Evolutionary conservation across 2,329 filamentous ascomycete genomes (phyloP), one percentile per base, ranked within the genome.

Genomic region (Arthrobotrys musiformis): DNA sequence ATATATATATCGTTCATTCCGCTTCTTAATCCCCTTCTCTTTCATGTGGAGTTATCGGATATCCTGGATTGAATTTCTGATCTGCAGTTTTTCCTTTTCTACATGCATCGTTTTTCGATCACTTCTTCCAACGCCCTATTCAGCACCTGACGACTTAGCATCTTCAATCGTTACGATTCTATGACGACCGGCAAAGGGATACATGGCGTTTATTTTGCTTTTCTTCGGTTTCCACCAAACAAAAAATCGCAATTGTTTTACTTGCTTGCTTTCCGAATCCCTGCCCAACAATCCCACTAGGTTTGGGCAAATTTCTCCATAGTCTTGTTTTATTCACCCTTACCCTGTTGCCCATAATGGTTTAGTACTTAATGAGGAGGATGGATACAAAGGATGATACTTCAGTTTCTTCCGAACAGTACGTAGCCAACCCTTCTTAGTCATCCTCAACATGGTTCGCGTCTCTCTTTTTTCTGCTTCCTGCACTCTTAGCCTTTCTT

Each of bases 21-120:
- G 61, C 84, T 79, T 79, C 76, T 78, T 80, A 81, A 70, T 73
- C 69, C 79, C 26, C 42, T 40, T 48, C 48, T 56, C 24, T 80
- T 82, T 78, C 79, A 75, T 79, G 66, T 61, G 64, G 66, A 67
- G 62, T 80, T 78, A 48, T 72, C 56, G 50, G 24, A 67, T 69
- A 79, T 80, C 63, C 70, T 58, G 40, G 62, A 60, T 68, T 54
- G 70, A 56, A 74, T 78, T 79, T 79, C 79, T 79, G 67, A 56
- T 52, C 69, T 75, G 77, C 66, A 52, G 50, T 44, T 60, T 37
- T 19, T 60, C 44, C 48, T 37, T 60, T 40, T 15, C 52, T 52
- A 48, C 48, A 52, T 54, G 40, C 66, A 70, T 66, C 48, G 28
- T 64, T 66, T 30, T 69, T 46, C 58, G 37, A 68, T 56, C 60